Conservation (phyloP, 2,329 filamentous ascomycete species). For the Claviceps digitariae region DNA sequence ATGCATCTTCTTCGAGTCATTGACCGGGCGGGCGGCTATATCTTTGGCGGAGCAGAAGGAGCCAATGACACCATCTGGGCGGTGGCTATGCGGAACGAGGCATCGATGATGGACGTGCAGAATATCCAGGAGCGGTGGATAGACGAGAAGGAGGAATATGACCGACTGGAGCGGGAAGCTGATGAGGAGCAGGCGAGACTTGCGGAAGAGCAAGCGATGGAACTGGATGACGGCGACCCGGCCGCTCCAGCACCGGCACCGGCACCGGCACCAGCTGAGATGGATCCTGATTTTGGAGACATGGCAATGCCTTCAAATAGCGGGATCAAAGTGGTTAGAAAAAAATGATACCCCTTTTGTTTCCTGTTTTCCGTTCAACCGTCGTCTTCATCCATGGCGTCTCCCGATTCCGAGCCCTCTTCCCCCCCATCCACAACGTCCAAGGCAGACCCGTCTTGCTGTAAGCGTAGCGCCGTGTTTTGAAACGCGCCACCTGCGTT, state of each 20-base stretch:
- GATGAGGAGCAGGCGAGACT: constrained; percentile 60
- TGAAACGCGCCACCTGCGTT: constrained; percentile 9
- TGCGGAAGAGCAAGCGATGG: constrained; percentile 24
- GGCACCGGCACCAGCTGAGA: constrained; percentile 11
- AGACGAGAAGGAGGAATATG: constrained; percentile 76
- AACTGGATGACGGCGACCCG: constrained; percentile 19
- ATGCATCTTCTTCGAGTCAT: constrained; percentile 80
- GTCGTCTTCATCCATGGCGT: constrained; percentile 30
- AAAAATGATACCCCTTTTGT: constrained; percentile 34
- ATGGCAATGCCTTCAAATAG: constrained; percentile 41
- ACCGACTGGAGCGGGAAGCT: constrained; percentile 61
- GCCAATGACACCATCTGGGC: constrained; percentile 97
- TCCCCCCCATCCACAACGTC: constrained; percentile 32
- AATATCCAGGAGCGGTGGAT: constrained; percentile 96
- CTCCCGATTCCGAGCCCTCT: constrained; percentile 24
- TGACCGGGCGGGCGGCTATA: constrained; percentile 84
- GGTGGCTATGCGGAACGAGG: constrained; percentile 72
- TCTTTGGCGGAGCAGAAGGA: constrained; percentile 79
- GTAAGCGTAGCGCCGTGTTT: constrained; percentile 10
- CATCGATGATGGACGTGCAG: constrained; percentile 62
- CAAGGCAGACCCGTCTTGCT: constrained; percentile 22
- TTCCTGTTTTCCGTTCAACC: constrained; percentile 22
- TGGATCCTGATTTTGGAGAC: constrained; percentile 36
- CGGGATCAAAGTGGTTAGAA: constrained; percentile 61
- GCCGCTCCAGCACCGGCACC: constrained; percentile 9